Base-by-base conservation (phyloP, 441 rosid genomes). In the Lepidium campestre region DNA sequence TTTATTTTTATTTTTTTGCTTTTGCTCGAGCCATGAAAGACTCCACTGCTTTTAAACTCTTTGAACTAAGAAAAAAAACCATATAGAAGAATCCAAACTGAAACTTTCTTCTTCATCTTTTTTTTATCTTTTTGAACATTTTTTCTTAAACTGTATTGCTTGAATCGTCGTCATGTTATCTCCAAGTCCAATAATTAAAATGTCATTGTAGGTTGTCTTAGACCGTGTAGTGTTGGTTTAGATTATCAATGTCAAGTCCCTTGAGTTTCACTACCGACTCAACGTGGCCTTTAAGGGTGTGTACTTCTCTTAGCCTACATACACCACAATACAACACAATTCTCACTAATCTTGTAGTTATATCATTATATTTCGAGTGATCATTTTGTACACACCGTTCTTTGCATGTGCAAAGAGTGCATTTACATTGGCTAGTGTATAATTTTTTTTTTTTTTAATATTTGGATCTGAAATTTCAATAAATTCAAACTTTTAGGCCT, bases 251-350 rank as follows among this genome's bases (percentile, higher is more conserved):
- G 74, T 87, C 94, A 35, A 87, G 75, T 0, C 96, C 96, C 79
- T 89, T 89, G 35, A 80, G 79, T 82, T 87, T 81, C 57, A 87
- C 91, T 41, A 89, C 88, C 3, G 93, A 87, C 55, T 87, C 96
- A 47, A 90, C 92, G 53, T 90, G 96, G 20, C 94, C 92, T 76
- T 90, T 84, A 9, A 87, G 82, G 19, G 92, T 90, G 78, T 87
- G 89, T 29, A 90, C 86, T 74, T 87, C 94, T 69, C 94, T 80
- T 49, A 90, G 74, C 80, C 93, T 89, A 76, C 67, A 72, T 48
- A 44, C 23, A 65, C 58, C 14, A 57, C 1, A 62, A 32, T 4
- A 5, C 57, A 48, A 18, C 15, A 15, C 57, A 70, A n/a, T 10
- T 44, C 41, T 45, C 36, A 71, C 42, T 9, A 57, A 71, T 56